These are phyloP conservation scores for Hymenoscyphus linearis DNA, from an alignment of 2,329 filamentous ascomycete species.

Conservation along the genomic window DNA sequence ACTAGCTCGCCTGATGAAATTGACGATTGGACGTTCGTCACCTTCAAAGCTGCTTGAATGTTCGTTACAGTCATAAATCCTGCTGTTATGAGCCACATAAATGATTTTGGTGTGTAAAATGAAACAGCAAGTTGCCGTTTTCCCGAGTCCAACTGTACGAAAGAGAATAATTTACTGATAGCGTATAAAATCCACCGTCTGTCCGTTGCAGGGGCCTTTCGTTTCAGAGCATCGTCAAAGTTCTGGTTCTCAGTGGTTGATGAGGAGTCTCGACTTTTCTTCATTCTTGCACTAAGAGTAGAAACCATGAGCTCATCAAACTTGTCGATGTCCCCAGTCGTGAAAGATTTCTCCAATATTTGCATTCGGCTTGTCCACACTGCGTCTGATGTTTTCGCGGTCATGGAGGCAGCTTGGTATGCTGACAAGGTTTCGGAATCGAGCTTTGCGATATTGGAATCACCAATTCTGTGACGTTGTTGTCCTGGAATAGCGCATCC, in stretches of 20 bases:
- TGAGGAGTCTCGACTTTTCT: constrained; percentile 5
- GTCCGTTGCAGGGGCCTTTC: constrained; percentile 49
- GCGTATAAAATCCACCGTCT: constrained; percentile 58
- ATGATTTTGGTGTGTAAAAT: constrained; percentile 44
- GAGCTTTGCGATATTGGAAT: constrained; percentile 3
- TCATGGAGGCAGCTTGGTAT: constrained; percentile 25
- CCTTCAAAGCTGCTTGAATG: constrained; percentile 50
- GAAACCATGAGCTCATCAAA: constrained; percentile 38
- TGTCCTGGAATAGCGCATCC: constrained; percentile 53
- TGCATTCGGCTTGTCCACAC: constrained; percentile 16
- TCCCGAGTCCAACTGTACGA: constrained; percentile 12
- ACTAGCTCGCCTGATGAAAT: constrained; percentile 57
- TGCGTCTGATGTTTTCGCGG: constrained; percentile 13
- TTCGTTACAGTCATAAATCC: constrained; percentile 58
- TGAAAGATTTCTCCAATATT: constrained; percentile 34
- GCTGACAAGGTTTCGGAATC: constrained; percentile 21
- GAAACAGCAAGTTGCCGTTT: constrained; percentile 33
- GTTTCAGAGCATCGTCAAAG: neutral
- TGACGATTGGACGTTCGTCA: constrained; percentile 31
- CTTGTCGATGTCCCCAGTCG: constrained; percentile 33
- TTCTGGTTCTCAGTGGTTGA: constrained; percentile 3
- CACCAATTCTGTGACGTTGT: constrained; percentile 24
- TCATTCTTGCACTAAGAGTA: constrained; percentile 31
- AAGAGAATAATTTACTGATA: constrained; percentile 43
- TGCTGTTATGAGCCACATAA: constrained; percentile 54